Evolutionary conservation across 2,329 filamentous ascomycete species (phyloP), one percentile per base, ranked within the genome.

Genomic region (Teratosphaeria zuluensis): DNA sequence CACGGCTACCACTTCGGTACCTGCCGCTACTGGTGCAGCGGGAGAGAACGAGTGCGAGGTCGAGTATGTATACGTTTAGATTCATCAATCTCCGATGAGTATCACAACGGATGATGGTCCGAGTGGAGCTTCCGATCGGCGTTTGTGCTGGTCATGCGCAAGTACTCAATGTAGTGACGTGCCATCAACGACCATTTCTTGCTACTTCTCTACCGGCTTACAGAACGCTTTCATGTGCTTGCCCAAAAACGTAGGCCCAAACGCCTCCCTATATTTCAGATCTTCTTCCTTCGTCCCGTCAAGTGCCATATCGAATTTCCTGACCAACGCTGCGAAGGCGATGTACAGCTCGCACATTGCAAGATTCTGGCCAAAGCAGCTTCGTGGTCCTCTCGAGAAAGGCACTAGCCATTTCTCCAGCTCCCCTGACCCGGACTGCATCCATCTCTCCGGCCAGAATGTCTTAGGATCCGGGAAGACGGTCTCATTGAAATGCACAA

Each of bases 361-460:
- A 6, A 53, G 51, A 8, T 53, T 53, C 24, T 31, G 51, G 21
- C 51, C 51, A 12, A 53, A 24, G 51, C 51, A 52, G 21, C 14
- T 19, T 52, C 51, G 51, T 19, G 51, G 51, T 28, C 51, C 16
- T 52, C 19, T 52, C 30, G 51, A 31, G 51, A 42, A 42, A 14
- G 35, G 12, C 7, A 42, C 35, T 16, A 42, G 35, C 35, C 35
- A 42, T 11, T 14, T 42, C 35, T 42, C 35, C 11, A 42, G 35
- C 35, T 42, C 9, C 12, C 35, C 35, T 42, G 35, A 42, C 4
- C 68, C 63, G 1, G 56, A 64, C 9, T 72, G 62, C 6, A 70
- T 61, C 69, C 70, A 72, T 30, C 70, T 66, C 57, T 70, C 70
- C 2, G 72, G 72, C 11, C 62, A 59, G 56, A 73, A 74, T 1